Evolutionary conservation across 2,329 filamentous ascomycete species (phyloP).

Genomic region (Aspergillus floridensis): DNA sequence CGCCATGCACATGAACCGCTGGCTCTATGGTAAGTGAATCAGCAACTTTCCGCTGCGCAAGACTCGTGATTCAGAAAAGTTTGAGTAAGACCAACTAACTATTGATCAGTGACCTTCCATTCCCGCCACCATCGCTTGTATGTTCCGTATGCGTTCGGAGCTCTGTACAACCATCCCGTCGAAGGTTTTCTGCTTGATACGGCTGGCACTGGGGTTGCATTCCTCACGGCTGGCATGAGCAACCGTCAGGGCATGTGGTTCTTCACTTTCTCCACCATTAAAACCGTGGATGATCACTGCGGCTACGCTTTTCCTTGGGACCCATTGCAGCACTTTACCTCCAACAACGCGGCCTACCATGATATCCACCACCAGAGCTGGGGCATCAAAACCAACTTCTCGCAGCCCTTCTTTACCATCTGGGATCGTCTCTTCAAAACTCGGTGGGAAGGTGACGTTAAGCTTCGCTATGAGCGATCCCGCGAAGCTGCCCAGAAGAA

Average conservation of each 20-base stretch:
- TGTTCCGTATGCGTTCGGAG: slow-evolving; percentile 95
- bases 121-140: slow-evolving; percentile 95
- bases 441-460: slow-evolving; percentile 71
- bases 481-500: slow-evolving; percentile 57
- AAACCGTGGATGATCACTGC: slow-evolving; percentile 97
- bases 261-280: slow-evolving; percentile 84
- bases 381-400: slow-evolving; percentile 76
- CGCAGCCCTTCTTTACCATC: slow-evolving; percentile 72
- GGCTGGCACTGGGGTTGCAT: slow-evolving; percentile 77
- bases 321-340: slow-evolving; percentile 83
- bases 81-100: slow-evolving; percentile 10
- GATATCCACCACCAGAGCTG: slow-evolving; percentile 98
- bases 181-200: slow-evolving; percentile 95
- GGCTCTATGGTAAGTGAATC: slow-evolving; percentile 77
- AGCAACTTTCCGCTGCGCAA: neutral
- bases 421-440: slow-evolving; percentile 85
- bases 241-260: slow-evolving; percentile 83
- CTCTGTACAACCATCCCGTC: slow-evolving; percentile 92
- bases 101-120: slow-evolving; percentile 73
- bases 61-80: neutral
- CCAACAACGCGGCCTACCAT: slow-evolving; percentile 95
- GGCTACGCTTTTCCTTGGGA: slow-evolving; percentile 96
- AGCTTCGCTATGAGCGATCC: slow-evolving; percentile 57
- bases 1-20: slow-evolving; percentile 95
- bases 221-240: slow-evolving; percentile 79